phyloP scores from a whole-genome alignment of 176 grass and related monocot species.

The Poa pratensis region DNA sequence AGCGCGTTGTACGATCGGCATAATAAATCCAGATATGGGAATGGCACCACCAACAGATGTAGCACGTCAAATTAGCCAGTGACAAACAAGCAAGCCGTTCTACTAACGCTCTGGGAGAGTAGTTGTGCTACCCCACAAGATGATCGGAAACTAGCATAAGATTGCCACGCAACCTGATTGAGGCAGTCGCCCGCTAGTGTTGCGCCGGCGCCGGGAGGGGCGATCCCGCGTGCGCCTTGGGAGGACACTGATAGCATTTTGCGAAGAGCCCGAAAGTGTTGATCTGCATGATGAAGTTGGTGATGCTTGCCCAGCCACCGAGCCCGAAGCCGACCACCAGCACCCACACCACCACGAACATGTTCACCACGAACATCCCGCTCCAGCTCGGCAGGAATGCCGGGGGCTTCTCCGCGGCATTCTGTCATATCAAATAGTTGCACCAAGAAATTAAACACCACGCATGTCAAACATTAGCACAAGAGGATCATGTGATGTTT shows the following conservation, averaged over 20 bases:
- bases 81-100: no score
- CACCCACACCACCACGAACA: constrained; percentile 77
- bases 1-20: no score
- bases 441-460: neutral
- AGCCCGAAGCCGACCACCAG: constrained; percentile 81
- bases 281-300: constrained; percentile 79
- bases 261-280: constrained; percentile 86
- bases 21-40: no score
- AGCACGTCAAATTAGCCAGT: no score
- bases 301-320: constrained; percentile 76
- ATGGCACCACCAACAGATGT: no score
- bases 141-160: no score
- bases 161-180: neutral
- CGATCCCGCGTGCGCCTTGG: constrained; percentile 13
- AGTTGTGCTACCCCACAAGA: no score
- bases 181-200: neutral
- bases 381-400: constrained; percentile 73
- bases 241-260: constrained; percentile 74
- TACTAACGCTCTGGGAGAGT: no score
- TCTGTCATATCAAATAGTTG: constrained; percentile 39
- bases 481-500: neutral
- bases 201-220: constrained; percentile 30
- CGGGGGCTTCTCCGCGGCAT: constrained; percentile 81
- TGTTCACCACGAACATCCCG: constrained; percentile 71
- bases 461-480: neutral